Base-by-base conservation (phyloP, 345 rosid species). In the Populus deltoides region DNA sequence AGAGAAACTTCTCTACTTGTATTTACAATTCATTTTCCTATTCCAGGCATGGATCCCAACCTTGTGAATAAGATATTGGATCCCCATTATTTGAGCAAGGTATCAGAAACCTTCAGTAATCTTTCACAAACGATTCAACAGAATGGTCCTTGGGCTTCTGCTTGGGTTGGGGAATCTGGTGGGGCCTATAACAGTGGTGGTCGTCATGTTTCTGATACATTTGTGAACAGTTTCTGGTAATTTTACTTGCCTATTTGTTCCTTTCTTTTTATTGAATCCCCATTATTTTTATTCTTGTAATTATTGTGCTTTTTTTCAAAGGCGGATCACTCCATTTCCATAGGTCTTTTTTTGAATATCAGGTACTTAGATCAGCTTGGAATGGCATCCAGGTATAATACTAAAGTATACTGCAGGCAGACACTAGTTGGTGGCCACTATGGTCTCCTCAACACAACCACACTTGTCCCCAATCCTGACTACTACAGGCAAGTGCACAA, bases 281-380 rank as follows among this genome's bases (percentile, higher is more conserved):
- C 11, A 8, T 61, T 61, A 31, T 61, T 61, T 27, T n/a, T 9
- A 3, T 61, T 24, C 27, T 36, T 29, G 12, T 71, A 51, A 31
- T 20, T 35, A 31, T 9, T 41, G 29, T 24, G 66, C 16, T 61
- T 24, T 24, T 27, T 61, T n/a, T 0, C 57, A 6, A 51, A 17
- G 57, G 22, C n/a, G 7, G 22, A 6, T 51, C 22, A 51, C 57
- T 51, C 57, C 57, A 51, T 51, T 51, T 51, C 57, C 57, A 5
- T 1, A 2, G 57, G 66, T 61, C 31, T 61, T n/a, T 24, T 61
- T 27, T 24, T 61, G 66, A 27, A 61, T 61, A n/a, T 61, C 57
- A 96, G 99, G 99, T 96, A 96, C 82, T 85, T 96, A 76, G 99
- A 96, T 86, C 99, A 96, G 86, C 99, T 96, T 7, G 99, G 99